Conservation (phyloP, 2,329 filamentous ascomycete species). For the Raffaelea deltoideospora region DNA sequence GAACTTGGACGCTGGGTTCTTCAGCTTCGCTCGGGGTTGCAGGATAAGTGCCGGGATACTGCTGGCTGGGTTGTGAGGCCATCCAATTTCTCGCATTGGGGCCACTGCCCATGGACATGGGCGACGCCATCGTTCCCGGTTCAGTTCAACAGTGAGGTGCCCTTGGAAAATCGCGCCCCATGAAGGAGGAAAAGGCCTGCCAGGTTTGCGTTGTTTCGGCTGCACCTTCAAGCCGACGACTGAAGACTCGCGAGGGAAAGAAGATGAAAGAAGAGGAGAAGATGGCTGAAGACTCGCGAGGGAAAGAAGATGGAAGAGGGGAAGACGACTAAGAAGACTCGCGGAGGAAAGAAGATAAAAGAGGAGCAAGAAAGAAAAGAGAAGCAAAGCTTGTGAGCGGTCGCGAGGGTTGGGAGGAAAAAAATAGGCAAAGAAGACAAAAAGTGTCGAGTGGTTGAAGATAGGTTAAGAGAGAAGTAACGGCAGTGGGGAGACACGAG, state of each 20-base stretch:
- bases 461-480: neutral
- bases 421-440: neutral
- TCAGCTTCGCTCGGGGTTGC: constrained; percentile 9
- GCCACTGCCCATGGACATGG: constrained; percentile 7
- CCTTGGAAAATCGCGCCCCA: neutral
- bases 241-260: neutral
- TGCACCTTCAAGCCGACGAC: neutral
- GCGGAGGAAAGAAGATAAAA: neutral
- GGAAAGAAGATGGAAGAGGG: neutral
- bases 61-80: constrained; percentile 1
- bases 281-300: neutral
- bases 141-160: neutral
- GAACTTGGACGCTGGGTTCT: constrained; percentile 15
- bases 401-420: too few relatives aligned
- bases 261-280: neutral
- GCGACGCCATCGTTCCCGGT: constrained; percentile 9
- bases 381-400: neutral
- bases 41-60: neutral
- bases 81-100: too few relatives aligned
- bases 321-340: neutral
- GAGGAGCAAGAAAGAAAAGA: neutral
- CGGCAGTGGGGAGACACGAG: neutral
- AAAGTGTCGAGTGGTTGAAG: neutral
- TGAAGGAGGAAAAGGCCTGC: constrained; percentile 3
- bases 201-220: too few relatives aligned